phyloP scores from a whole-genome alignment of 1,139 yeast species.

The Geotrichum histeridarum region DNA sequence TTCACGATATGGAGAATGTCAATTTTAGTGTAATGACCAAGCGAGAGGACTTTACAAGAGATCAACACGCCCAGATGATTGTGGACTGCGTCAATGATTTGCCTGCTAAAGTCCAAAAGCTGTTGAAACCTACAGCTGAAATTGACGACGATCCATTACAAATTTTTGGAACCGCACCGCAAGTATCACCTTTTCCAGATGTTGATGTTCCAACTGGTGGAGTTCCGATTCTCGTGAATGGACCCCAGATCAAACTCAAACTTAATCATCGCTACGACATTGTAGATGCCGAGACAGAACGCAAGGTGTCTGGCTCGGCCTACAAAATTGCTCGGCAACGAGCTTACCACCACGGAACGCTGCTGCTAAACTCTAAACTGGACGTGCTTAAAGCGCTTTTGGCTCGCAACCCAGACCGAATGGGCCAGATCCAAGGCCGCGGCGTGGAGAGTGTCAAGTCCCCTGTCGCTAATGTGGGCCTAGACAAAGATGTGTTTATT shows the following conservation, averaged over 20 bases:
- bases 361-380: slow-evolving; percentile 68
- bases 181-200: not conserved
- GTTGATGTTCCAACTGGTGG: not conserved
- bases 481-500: slow-evolving; percentile 46
- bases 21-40: slow-evolving; percentile 79
- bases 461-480: slow-evolving; percentile 45
- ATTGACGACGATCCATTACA: slow-evolving; percentile 5
- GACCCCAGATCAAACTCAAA: slow-evolving; percentile 36
- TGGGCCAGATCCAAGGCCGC: slow-evolving; percentile 45
- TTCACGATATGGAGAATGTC: slow-evolving; percentile 86
- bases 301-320: slow-evolving; percentile 84
- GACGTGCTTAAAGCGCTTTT: slow-evolving; percentile 54
- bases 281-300: slow-evolving; percentile 40
- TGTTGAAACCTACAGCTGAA: not conserved
- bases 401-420: slow-evolving; percentile 47
- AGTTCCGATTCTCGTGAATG: slow-evolving; percentile 16
- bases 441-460: slow-evolving; percentile 75
- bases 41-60: slow-evolving; percentile 40
- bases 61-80: slow-evolving; percentile 52
- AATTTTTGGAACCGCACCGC: not conserved
- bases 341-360: slow-evolving; percentile 93
- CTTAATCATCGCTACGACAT: slow-evolving; percentile 79
- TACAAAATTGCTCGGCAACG: slow-evolving; percentile 75
- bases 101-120: slow-evolving; percentile 17
- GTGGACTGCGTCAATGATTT: slow-evolving; percentile 46